Percentiles rank a stretch among this genome's conserved stretches.
Evolutionary conservation across 2,329 filamentous ascomycete species (phyloP).

Genomic region (Xylaria hypoxylon): DNA sequence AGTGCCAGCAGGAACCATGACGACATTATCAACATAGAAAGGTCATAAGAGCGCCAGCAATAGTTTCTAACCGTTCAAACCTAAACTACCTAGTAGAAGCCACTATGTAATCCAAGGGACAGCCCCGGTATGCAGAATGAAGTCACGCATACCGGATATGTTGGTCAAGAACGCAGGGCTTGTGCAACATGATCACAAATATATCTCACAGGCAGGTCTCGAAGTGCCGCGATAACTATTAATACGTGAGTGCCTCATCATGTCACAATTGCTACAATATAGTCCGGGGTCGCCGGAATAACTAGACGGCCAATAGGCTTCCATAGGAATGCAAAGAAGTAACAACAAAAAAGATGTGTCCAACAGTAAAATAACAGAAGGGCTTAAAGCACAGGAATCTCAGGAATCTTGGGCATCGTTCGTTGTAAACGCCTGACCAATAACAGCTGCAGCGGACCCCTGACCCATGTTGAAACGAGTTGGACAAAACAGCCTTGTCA

Average conservation of each 20-base stretch:
- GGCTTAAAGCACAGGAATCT: no score
- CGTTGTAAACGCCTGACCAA: conserved; percentile 32
- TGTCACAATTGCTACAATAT: conserved; percentile 18
- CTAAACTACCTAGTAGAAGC: neutral
- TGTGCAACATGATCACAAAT: conserved; percentile 7
- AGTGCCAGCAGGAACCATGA: neutral
- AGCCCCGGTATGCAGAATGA: neutral
- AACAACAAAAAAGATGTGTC: neutral
- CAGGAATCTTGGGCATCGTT: conserved; percentile 21
- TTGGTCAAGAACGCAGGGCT: neutral
- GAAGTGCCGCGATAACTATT: conserved; percentile 17
- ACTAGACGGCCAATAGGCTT: neutral
- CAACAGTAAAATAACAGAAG: neutral
- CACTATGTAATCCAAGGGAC: neutral
- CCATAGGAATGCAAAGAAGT: neutral
- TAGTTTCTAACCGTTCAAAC: neutral
- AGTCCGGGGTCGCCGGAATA: conserved; percentile 20
- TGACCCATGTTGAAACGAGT: conserved; percentile 30
- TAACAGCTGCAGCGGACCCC: conserved; percentile 23
- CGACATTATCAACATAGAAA: neutral
- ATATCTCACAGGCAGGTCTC: neutral
- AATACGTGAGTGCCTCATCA: conserved; percentile 14
- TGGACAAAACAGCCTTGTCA: conserved; percentile 36
- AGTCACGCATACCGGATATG: neutral
- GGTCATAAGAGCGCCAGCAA: neutral